phyloP scores from a whole-genome alignment of 352 stramenopile genomes.

The Phytophthora idaei region DNA sequence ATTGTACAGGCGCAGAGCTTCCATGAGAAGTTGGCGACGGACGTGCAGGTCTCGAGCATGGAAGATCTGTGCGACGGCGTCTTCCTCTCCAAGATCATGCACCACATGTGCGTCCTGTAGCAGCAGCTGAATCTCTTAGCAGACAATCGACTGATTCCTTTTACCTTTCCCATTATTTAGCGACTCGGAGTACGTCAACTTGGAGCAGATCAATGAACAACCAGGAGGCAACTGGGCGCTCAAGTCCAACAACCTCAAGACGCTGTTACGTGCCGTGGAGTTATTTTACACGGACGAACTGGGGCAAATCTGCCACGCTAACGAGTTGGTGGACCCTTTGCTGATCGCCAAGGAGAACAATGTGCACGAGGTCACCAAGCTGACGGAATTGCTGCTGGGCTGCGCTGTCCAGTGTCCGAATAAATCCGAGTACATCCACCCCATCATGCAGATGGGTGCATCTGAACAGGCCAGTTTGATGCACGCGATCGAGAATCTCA shows the following conservation, averaged over 20 bases:
- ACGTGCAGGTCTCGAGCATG: constrained; percentile 47
- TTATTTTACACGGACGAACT: constrained; percentile 86
- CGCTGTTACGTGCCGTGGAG: constrained; percentile 74
- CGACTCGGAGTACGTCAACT: constrained; percentile 79
- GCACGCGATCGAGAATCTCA: constrained; percentile 85
- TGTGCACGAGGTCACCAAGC: constrained; percentile 67
- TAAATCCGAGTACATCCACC: constrained; percentile 85
- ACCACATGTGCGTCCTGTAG: constrained; percentile 72
- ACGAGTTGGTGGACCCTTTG: constrained; percentile 72
- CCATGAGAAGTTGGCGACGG: constrained; percentile 53
- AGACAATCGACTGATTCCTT: constrained; percentile 13
- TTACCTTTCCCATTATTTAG: constrained; percentile 30
- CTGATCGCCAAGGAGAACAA: constrained; percentile 77
- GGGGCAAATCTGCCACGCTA: constrained; percentile 68
- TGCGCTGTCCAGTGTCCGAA: constrained; percentile 81
- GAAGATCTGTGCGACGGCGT: constrained; percentile 79
- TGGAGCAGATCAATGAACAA: constrained; percentile 76
- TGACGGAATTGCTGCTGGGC: constrained; percentile 76
- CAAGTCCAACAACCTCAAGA: constrained; percentile 83
- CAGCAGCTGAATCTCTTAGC: not conserved
- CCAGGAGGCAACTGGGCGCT: constrained; percentile 73
- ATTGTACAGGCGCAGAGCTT: constrained; percentile 74
- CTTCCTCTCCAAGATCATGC: constrained; percentile 84
- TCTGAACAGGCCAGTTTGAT: constrained; percentile 84
- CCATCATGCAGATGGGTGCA: constrained; percentile 84